Percentiles rank a stretch among this genome's conserved stretches.
phyloP scores from a whole-genome alignment of 371 early-diverging fungal genomes.

The Rhizopus sp. region DNA sequence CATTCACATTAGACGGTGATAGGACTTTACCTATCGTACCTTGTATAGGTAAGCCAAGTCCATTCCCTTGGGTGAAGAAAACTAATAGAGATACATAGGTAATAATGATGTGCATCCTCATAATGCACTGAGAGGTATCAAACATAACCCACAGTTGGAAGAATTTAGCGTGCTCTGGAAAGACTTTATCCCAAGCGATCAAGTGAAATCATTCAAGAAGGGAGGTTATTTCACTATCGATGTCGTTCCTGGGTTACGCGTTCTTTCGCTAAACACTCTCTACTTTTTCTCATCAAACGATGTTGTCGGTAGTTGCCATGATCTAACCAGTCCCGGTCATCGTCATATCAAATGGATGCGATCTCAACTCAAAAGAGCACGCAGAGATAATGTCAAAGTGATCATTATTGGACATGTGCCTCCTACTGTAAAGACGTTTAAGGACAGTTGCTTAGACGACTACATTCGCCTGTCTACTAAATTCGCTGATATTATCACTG shows the following conservation, averaged over 20 bases:
- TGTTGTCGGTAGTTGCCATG: conserved; percentile 55
- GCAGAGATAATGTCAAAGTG: conserved; percentile 42
- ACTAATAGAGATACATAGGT: conserved; percentile 35
- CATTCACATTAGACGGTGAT: conserved; percentile 21
- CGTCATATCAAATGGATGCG: conserved; percentile 74
- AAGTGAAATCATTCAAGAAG: conserved; percentile 55
- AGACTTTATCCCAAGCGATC: conserved; percentile 56
- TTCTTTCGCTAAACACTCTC: conserved; percentile 70
- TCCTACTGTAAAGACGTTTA: conserved; percentile 66
- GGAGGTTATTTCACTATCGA: conserved; percentile 73
- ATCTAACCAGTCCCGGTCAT: conserved; percentile 57
- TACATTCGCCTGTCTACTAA: conserved; percentile 60
- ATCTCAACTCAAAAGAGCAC: conserved; percentile 53
- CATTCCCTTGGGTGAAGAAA: too few species aligned
- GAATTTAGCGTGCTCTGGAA: conserved; percentile 55
- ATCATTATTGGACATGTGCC: conserved; percentile 80
- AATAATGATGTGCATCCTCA: conserved; percentile 80
- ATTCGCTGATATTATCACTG: conserved; percentile 60
- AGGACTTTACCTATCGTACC: conserved; percentile 51
- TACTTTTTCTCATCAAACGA: conserved; percentile 72
- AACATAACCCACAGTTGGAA: conserved; percentile 38
- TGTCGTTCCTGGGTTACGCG: conserved; percentile 46
- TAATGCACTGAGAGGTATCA: conserved; percentile 55
- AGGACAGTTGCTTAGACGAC: conserved; percentile 56
- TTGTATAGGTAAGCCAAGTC: conserved; percentile 32